Evolutionary conservation across 805 yeast species (phyloP), one percentile per base, ranked within the genome.

Genomic region (Yarrowia bubula): DNA sequence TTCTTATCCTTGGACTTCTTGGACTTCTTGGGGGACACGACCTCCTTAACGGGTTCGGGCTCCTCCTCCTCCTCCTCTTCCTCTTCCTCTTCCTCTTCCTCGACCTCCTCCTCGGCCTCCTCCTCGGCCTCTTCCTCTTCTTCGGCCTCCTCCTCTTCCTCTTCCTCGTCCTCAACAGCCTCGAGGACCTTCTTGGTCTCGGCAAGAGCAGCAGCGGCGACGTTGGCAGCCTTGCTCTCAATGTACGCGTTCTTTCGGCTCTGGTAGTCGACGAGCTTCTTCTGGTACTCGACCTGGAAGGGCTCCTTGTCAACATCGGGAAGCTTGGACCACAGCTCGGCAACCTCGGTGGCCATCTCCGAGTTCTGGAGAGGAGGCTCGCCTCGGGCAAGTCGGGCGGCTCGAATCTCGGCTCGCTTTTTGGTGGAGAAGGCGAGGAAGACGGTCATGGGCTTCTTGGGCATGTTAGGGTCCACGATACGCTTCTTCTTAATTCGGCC

Each of bases 401-500:
- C 86, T 65, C 87, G 84, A 68, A 92, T 81, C 42, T 81, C 78
- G 68, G 87, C 88, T 72, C 97, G 86, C 69, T 86, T 83, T 69
- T 84, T 86, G 69, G 88, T 86, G 63, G 90, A 86, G 76, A 86
- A 93, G 46, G 86, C 83, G 75, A 93, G 89, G 79, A 86, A 92
- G 50, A 90, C 88, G 22, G 97, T 92, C 72, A 90, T 80, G 14
- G 99, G 98, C 73, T 92, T 92, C 81, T 90, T 91, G 67, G 99
- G 99, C 50, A 97, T 97, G 72, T 89, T 87, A 62, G 98, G 98
- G 76, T 93, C 98, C 70, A 77, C 80, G 71, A 80, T 81, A 71
- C 78, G 79, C 77, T 84, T 87, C 66, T 75, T 76, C 69, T 79
- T 80, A 75, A 80, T 80, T 50, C 72, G 66, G 77, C 78, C 80